Evolutionary conservation across 2,329 filamentous ascomycete genomes (phyloP).

Genomic region (Botrytis aclada): DNA sequence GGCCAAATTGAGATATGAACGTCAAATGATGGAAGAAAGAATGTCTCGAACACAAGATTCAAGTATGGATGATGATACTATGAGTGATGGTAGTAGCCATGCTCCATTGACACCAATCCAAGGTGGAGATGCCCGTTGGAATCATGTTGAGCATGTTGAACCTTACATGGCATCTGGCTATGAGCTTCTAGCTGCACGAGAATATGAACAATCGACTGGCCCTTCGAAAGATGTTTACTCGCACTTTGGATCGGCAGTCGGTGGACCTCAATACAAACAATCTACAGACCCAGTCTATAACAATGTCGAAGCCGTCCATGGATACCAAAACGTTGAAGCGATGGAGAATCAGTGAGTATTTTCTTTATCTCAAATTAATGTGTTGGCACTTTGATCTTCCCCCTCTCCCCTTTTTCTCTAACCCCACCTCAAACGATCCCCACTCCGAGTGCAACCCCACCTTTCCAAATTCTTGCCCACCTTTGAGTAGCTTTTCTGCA

Average conservation of each 20-base stretch:
- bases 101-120: constrained; percentile 48
- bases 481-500: not conserved
- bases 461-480: not conserved
- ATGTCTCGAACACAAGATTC: constrained; percentile 40
- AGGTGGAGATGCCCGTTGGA: constrained; percentile 53
- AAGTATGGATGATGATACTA: constrained; percentile 44
- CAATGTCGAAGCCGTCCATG: constrained; percentile 29
- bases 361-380: not conserved
- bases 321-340: constrained; percentile 31
- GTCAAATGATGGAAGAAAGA: constrained; percentile 43
- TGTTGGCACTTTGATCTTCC: not conserved
- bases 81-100: constrained; percentile 38
- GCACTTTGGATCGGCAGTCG: constrained; percentile 44
- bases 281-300: constrained; percentile 69
- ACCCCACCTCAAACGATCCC: constrained; percentile 11
- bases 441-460: constrained; percentile 4
- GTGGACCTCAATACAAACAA: constrained; percentile 47
- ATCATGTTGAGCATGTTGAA: constrained; percentile 34
- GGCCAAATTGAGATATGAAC: constrained; percentile 59
- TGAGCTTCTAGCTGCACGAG: constrained; percentile 62
- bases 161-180: constrained; percentile 86
- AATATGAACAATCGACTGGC: constrained; percentile 54
- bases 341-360: constrained; percentile 35
- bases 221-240: constrained; percentile 44
- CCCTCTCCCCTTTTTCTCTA: not conserved